Evolutionary conservation across 2,329 filamentous ascomycete genomes (phyloP), one percentile per base, ranked within the genome.

Genomic region (Penicillium hordei): DNA sequence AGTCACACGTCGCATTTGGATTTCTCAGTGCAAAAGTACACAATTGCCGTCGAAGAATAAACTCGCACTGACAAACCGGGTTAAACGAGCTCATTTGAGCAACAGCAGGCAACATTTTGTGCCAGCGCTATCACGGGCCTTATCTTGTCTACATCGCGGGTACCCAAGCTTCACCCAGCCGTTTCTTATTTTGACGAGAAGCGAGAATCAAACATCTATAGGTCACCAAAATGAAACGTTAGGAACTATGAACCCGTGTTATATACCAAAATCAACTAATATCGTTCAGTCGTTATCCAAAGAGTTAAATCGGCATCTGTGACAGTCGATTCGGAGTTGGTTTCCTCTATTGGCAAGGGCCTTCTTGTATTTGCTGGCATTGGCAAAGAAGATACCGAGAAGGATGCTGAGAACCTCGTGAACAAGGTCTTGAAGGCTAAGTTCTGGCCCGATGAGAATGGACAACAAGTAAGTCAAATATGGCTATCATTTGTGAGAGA

Each of bases 261-360:
- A 23, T 43, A 36, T 21, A 29, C 13, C 3, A 8, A 33, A 7
- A 17, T n/a, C 21, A 34, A 38, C 61, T 65, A 57, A 65, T 8
- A 5, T 6, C 10, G n/a, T 8, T 52, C 70, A 97, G 94, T 92
- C 53, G 90, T 99, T 59, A 80, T 97, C 52, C 94, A 99, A 77
- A 86, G 94, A 64, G 94, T 99, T 51, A 86, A 96, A 60, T 97
- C 93, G 43, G 93, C 93, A 60, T 97, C 93, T 8, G 94, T 99
- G 68, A 94, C 92, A 1, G 93, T 99, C 52, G 93, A 99, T 72
- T 89, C 91, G 70, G 83, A 96, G 72, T 79, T 96, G 31, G 85
- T 99, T 45, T 97, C 94, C 1, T 90, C 89, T 3, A 97, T 99
- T 68, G 91, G 91, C 59, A 90, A 89, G 75, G 94, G 94, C 31